Percentiles rank a stretch among this genome's conserved stretches.
Conservation (phyloP, 2,329 filamentous ascomycete genomes). For the Arthrobotrys sphaeroides region DNA sequence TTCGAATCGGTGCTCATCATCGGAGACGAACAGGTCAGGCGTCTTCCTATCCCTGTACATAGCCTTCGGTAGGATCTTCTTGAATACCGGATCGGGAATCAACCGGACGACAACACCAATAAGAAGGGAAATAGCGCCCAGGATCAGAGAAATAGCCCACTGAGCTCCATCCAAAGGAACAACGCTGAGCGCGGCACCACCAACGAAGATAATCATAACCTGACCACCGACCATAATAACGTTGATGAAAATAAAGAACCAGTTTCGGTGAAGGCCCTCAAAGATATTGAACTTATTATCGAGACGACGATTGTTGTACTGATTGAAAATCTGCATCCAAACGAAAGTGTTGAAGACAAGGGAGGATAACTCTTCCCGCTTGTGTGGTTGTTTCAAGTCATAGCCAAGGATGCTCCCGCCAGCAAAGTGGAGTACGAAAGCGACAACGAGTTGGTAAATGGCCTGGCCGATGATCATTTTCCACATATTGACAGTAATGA, state of each 20-base stretch:
- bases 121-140: conserved; percentile 66
- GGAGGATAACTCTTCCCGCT: conserved; percentile 66
- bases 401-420: conserved; percentile 69
- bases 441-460: conserved; percentile 70
- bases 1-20: conserved; percentile 70
- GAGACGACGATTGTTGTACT: conserved; percentile 69
- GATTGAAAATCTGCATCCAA: conserved; percentile 78
- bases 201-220: conserved; percentile 69
- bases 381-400: conserved; percentile 60
- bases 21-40: conserved; percentile 69
- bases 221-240: conserved; percentile 69
- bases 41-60: conserved; percentile 54
- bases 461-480: conserved; percentile 73
- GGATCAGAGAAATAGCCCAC: conserved; percentile 67
- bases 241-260: conserved; percentile 70
- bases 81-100: conserved; percentile 69
- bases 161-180: conserved; percentile 65
- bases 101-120: conserved; percentile 66
- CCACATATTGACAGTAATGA: conserved; percentile 69
- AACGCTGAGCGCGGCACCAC: conserved; percentile 68
- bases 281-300: conserved; percentile 73
- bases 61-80: conserved; percentile 61
- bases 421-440: conserved; percentile 71
- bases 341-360: conserved; percentile 76
- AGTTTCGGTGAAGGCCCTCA: conserved; percentile 68